A percentile compares a stretch with the other conserved stretches of the same genome.
phyloP scores from a whole-genome alignment of 148 eudicot species.

The Persicaria tinctoria region DNA sequence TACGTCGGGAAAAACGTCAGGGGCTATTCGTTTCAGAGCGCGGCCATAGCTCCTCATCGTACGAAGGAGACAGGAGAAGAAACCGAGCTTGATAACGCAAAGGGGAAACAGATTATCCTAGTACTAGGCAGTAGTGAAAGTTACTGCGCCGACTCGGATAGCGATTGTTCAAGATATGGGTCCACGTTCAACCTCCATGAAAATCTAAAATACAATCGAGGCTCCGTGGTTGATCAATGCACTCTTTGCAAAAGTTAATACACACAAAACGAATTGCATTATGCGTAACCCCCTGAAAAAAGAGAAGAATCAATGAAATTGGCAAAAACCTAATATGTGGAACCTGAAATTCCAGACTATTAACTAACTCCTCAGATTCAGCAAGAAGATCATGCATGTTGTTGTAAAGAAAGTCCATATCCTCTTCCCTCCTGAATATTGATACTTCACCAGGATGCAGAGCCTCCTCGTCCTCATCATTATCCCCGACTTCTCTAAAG shows the following conservation, averaged over 20 bases:
- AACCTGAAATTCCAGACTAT: neutral
- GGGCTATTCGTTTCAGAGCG: conserved; percentile 54
- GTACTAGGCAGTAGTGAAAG: neutral
- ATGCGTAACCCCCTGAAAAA: neutral
- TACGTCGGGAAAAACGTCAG: conserved; percentile 34
- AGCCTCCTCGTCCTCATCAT: conserved; percentile 37
- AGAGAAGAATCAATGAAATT: neutral
- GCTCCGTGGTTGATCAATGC: neutral
- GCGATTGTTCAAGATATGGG: neutral
- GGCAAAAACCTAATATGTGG: neutral
- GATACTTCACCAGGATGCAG: conserved; percentile 93
- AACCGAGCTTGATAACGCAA: conserved; percentile 9
- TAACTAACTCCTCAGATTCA: neutral
- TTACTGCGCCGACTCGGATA: neutral
- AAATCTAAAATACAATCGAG: neutral
- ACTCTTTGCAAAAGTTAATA: neutral
- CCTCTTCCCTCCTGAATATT: conserved; percentile 79
- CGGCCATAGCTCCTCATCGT: conserved; percentile 27
- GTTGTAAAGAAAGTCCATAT: conserved; percentile 81
- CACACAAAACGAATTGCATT: neutral
- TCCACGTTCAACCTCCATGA: neutral
- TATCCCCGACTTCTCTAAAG: conserved; percentile 11
- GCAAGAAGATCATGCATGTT: conserved; percentile 32
- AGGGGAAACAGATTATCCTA: conserved; percentile 1
- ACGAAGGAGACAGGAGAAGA: conserved; percentile 14